Base-by-base conservation (phyloP, 345 rosid species). In the Adansonia digitata region DNA sequence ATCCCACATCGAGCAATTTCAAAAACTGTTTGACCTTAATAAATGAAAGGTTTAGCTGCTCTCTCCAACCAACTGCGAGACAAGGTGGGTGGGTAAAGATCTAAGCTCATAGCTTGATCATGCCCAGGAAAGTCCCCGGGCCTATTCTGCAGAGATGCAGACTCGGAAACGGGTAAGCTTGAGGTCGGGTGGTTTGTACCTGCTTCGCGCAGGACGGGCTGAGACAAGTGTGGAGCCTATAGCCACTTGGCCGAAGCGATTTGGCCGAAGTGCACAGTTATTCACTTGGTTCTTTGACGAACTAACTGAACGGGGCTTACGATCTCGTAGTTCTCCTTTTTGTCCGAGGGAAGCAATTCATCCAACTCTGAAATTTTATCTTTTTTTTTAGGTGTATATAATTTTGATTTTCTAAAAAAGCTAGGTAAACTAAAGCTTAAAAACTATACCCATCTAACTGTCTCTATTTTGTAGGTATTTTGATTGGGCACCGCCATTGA, bases 271-370 rank as follows among this genome's bases (percentile, higher is more conserved):
- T 5, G 1, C 71, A 66, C 52, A 42, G 71, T 40, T 66, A 66
- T 66, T 66, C 52, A 24, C 71, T 66, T 66, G 60, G 39, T 34
- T 4, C 40, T 11, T 34, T 2, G 22, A 5, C 13, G 20, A 29
- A 49, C 61, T 31, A 69, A 69, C 73, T 1, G 59, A 69, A 69
- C 61, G 73, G 73, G 61, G 73, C 59, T 69, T 51, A 69, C 13
- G 10, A 49, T 70, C 73, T 70, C 27, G 73, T 22, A 24, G 31
- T 40, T 40, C 1, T 0, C 4, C 2, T 0, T n/a, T 51, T 51
- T 45, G 2, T 13, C 5, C 5, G 51, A 46, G 13, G 2, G 4
- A 46, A 46, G 17, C 51, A 46, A 46, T 14, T 14, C 51, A 46
- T 46, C 15, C 46, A 12, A 43, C 4, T 14, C 2, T 12, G 11